These are phyloP conservation scores for Pistacia vera DNA, from an alignment of 345 rosid species.

Conservation along the genomic window DNA sequence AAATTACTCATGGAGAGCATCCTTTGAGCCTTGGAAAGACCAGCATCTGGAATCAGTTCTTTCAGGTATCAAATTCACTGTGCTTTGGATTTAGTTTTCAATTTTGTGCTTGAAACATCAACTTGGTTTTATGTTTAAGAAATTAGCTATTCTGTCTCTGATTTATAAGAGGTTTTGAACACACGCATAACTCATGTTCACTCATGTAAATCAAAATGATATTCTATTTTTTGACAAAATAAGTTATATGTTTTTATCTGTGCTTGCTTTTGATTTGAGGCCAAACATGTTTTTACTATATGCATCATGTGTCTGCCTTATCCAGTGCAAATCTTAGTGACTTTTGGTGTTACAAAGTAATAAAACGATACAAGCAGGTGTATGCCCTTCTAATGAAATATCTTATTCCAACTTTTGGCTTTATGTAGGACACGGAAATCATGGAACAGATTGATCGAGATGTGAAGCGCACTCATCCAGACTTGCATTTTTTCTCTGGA, in stretches of 20 bases:
- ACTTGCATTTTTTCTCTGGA: slow-evolving; percentile 90
- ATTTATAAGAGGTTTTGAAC: too few relatives aligned
- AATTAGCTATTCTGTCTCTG: too few relatives aligned
- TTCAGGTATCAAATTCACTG: slow-evolving; percentile 61
- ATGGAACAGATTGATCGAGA: slow-evolving; percentile 96
- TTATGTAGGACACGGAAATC: slow-evolving; percentile 77
- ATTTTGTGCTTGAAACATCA: neutral
- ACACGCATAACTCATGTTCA: too few relatives aligned
- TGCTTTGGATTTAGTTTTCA: neutral
- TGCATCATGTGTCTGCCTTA: neutral
- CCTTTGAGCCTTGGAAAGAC: slow-evolving; percentile 92
- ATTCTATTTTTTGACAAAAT: neutral
- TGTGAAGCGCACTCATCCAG: slow-evolving; percentile 97
- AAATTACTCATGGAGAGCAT: slow-evolving; percentile 86
- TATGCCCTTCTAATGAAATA: slow-evolving; percentile 12
- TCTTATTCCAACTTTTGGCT: slow-evolving; percentile 10
- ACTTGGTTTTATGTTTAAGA: neutral
- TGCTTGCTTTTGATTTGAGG: neutral
- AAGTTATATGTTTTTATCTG: neutral
- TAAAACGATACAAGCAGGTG: neutral
- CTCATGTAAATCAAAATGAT: neutral
- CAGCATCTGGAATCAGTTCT: slow-evolving; percentile 93
- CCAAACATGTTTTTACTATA: neutral
- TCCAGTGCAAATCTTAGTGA: neutral
- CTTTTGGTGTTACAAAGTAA: slow-evolving; percentile 3